These are phyloP conservation scores for Saposhnikovia divaricata DNA, from an alignment of 129 eudicot genomes.

Conservation along the genomic window DNA sequence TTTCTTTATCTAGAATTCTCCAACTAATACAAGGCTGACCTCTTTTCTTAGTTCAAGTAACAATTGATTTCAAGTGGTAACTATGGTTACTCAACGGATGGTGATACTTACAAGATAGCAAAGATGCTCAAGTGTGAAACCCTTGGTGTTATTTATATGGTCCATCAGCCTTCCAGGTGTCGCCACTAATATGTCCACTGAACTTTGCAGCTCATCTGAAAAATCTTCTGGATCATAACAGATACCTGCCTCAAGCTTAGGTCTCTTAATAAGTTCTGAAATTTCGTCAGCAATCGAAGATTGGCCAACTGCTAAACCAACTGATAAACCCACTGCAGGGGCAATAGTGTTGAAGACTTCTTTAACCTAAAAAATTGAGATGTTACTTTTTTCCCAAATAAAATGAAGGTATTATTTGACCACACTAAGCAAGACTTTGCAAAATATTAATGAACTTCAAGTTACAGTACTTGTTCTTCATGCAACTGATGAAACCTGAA, in stretches of 20 bases:
- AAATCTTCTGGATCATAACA: conserved; percentile 60
- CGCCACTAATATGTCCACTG: conserved; percentile 87
- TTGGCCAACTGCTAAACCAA: conserved; percentile 92
- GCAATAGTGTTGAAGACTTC: conserved; percentile 79
- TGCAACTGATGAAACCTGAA: background rate
- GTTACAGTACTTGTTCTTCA: background rate
- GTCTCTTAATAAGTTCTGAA: conserved; percentile 56
- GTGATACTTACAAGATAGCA: conserved; percentile 60
- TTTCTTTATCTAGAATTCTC: background rate
- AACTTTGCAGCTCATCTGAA: conserved; percentile 33
- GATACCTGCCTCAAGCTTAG: conserved; percentile 51
- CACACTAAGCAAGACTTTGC: background rate
- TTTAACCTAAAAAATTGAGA: conserved; percentile 44
- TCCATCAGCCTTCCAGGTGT: conserved; percentile 98
- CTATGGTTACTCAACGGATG: background rate
- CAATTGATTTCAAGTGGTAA: background rate
- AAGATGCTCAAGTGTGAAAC: conserved; percentile 92
- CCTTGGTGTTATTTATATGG: conserved; percentile 75
- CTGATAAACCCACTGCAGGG: conserved; percentile 89
- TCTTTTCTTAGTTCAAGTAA: background rate
- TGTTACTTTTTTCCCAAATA: background rate
- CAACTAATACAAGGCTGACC: background rate
- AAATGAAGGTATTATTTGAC: background rate
- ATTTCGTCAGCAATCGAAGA: conserved; percentile 92
- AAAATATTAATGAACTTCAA: background rate